Evolutionary conservation across 192 early-diverging fungal species (phyloP), one percentile per base, ranked within the genome.

Genomic region (Geranomyces variabilis): DNA sequence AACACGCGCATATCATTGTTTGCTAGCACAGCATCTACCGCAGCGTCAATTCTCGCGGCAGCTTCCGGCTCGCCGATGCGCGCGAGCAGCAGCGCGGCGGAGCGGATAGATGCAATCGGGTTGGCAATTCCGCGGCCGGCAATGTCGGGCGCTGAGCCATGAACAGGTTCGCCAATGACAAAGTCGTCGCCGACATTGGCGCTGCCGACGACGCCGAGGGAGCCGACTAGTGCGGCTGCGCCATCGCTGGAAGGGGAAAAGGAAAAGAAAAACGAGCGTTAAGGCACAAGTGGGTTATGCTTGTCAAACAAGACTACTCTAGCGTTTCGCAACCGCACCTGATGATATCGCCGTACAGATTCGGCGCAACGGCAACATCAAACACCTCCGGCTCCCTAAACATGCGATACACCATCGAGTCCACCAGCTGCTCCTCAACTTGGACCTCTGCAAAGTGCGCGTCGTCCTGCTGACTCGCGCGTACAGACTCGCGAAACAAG

Each of bases 371-470:
- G 1, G 90, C 91, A 8, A 99, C 96, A 80, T 99, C 96, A 83
- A 97, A 97, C 10, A 86, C 87, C 44, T 97, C 86, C 53, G 96
- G 95, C 75, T 97, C 96, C 68, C 95, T 92, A 90, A 97, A 99
- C 88, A 99, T 88, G 71, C 96, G 93, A 47, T 83, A 93, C 72
- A 99, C 96, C 96, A 99, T 99, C 24, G 96, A 99, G 70, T 99
- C 96, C 2, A 99, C 95, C 75, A 99, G 85, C 81, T 99, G 96
- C 82, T 99, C 96, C 69, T 99, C 93, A 77, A 95, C 83, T 45
- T 93, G 85, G 0, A 96, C 88, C 43, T 76, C 73, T 57, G 77
- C 84, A 63, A 85, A 86, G 49, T 79, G 80, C 14, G 84, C 74
- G 51, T 89, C 90, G 61, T 83, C 77, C 44, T 87, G 85, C 68